Evolutionary conservation across 169 alveolate species (phyloP).

Genomic region (Plasmodium berghei): DNA sequence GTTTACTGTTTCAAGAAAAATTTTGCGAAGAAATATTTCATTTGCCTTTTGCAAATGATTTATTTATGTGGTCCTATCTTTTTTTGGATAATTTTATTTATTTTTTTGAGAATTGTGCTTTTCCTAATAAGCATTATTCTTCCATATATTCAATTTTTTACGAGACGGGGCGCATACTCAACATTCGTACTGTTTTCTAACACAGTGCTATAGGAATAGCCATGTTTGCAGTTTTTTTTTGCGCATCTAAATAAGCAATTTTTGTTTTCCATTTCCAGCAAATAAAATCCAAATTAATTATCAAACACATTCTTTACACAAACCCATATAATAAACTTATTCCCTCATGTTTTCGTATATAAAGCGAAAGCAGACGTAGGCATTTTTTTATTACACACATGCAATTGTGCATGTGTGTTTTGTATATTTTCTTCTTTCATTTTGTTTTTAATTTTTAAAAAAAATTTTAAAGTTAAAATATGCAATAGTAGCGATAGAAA

Average conservation of each 20-base stretch:
- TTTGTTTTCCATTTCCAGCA: background rate
- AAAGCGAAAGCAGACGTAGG: too few species aligned
- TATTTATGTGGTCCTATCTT: slow-evolving; percentile 73
- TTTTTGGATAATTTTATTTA: slow-evolving; percentile 58
- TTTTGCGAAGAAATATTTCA: slow-evolving; percentile 61
- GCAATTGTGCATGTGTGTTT: too few species aligned
- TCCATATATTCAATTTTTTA: slow-evolving; percentile 69
- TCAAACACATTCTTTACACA: too few species aligned
- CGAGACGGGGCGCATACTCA: slow-evolving; percentile 67
- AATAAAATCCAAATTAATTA: too few species aligned
- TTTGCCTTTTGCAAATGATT: slow-evolving; percentile 57
- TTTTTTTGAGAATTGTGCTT: slow-evolving; percentile 49
- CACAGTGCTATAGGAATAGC: background rate
- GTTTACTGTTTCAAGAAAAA: slow-evolving; percentile 58
- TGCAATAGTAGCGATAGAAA: too few species aligned
- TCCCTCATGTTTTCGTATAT: too few species aligned
- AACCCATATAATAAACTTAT: too few species aligned
- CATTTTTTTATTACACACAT: too few species aligned
- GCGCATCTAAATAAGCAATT: background rate
- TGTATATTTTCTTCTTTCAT: too few species aligned
- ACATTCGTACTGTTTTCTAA: slow-evolving; percentile 60
- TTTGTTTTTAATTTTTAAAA: too few species aligned
- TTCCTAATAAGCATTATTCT: slow-evolving; percentile 60
- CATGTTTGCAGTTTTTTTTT: background rate
- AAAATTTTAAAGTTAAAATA: too few species aligned